Percentiles rank a stretch among this genome's conserved stretches.
Evolutionary conservation across 2,329 filamentous ascomycete genomes (phyloP).

Genomic region (Colletotrichum sp.): DNA sequence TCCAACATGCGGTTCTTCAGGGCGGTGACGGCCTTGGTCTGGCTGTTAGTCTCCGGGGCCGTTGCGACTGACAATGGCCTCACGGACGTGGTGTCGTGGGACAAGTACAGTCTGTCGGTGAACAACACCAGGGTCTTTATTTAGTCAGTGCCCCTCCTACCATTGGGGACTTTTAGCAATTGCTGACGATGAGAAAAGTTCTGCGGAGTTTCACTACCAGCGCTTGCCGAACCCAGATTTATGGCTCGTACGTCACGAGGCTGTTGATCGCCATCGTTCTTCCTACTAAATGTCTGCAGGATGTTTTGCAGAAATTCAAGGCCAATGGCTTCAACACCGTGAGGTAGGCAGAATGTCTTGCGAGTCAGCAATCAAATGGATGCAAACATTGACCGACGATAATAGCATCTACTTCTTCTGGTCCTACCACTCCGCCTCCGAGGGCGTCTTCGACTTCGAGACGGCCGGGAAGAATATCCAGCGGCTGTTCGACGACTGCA

Average conservation of each 20-base stretch:
- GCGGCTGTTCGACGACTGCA: conserved; percentile 78
- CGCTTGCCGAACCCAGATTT: conserved; percentile 50
- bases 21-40: not conserved
- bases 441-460: conserved; percentile 75
- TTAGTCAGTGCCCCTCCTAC: not conserved
- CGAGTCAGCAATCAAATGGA: not conserved
- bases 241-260: conserved; percentile 52
- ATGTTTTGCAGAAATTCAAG: conserved; percentile 84
- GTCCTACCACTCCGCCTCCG: conserved; percentile 74
- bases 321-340: conserved; percentile 80
- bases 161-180: conserved; percentile 41
- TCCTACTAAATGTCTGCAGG: conserved; percentile 32
- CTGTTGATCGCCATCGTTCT: not conserved
- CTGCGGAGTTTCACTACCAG: conserved; percentile 72
- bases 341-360: conserved; percentile 51
- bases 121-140: conserved; percentile 49
- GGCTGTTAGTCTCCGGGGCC: conserved; percentile 22
- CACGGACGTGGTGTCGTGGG: conserved; percentile 66
- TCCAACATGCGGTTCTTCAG: not conserved
- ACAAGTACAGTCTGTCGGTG: conserved; percentile 73
- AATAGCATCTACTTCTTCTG: conserved; percentile 76
- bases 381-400: not conserved
- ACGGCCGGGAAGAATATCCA: conserved; percentile 47
- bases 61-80: conserved; percentile 43
- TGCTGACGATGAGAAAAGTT: conserved; percentile 73